Evolutionary conservation across 306 rosid species (phyloP).

Genomic region (Trichosanthes truncata): DNA sequence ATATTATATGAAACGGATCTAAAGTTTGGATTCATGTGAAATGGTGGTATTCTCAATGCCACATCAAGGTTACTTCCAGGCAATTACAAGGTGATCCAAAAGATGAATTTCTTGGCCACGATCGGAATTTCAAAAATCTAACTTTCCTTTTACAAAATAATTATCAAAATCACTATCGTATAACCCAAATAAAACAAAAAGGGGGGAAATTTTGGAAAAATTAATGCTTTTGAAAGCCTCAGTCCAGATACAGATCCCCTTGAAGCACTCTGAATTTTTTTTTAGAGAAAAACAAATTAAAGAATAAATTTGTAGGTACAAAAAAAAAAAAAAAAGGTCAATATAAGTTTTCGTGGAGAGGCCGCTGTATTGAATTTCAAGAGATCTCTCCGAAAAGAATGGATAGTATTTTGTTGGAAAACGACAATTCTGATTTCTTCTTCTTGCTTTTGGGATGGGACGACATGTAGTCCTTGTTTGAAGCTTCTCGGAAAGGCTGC

Average conservation of each 20-base stretch:
- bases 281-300: too few species aligned
- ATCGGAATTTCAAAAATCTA: background rate
- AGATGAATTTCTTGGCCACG: background rate
- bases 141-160: background rate
- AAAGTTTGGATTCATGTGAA: background rate
- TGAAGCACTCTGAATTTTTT: slow-evolving; percentile 4
- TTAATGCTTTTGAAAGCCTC: slow-evolving; percentile 30
- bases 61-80: background rate
- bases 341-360: background rate
- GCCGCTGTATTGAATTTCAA: background rate
- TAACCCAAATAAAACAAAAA: slow-evolving; percentile 10
- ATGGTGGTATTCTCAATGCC: background rate
- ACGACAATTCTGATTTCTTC: background rate
- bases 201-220: background rate
- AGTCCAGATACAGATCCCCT: slow-evolving; percentile 63
- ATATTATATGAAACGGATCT: background rate
- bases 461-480: background rate
- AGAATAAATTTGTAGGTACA: background rate
- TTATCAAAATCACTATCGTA: background rate
- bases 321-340: background rate
- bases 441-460: background rate
- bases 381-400: background rate
- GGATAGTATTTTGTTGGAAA: background rate
- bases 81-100: background rate
- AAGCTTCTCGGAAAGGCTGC: background rate